These are phyloP conservation scores for Diaporthe sp. DNA, from an alignment of 2,329 filamentous ascomycete species.

Conservation along the genomic window DNA sequence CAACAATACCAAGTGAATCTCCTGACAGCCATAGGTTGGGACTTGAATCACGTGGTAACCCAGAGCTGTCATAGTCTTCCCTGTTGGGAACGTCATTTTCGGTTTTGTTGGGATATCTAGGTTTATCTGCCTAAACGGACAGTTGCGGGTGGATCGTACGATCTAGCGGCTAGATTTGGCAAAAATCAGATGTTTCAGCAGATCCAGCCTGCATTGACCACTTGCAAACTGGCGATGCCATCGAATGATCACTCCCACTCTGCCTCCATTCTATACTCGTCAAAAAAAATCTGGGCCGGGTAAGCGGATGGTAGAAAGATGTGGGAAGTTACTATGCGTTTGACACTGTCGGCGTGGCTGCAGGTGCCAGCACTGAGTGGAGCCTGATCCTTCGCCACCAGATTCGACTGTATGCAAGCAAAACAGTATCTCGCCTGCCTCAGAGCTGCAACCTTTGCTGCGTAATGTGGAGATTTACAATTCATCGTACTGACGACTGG, in stretches of 20 bases:
- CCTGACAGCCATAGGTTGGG: conserved; percentile 25
- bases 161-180: neutral
- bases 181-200: conserved; percentile 30
- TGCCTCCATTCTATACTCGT: neutral
- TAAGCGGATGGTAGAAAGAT: neutral
- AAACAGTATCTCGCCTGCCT: too few relatives aligned
- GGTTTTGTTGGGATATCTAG: conserved; percentile 24
- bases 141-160: conserved; percentile 23
- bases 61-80: neutral
- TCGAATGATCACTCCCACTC: neutral
- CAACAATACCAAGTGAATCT: conserved; percentile 26
- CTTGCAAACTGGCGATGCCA: neutral
- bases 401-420: neutral
- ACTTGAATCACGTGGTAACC: neutral
- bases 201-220: conserved; percentile 6
- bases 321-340: too few relatives aligned
- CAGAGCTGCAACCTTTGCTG: too few relatives aligned
- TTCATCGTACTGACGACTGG: too few relatives aligned
- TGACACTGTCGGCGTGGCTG: neutral
- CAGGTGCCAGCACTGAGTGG: neutral
- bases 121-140: neutral
- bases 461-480: too few relatives aligned
- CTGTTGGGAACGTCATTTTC: conserved; percentile 18
- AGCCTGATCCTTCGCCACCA: neutral
- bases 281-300: neutral